A percentile compares a stretch with the other conserved stretches of the same genome.
These are phyloP conservation scores for Phytopythium delawarense DNA, from an alignment of 352 stramenopile genomes.

Conservation along the genomic window DNA sequence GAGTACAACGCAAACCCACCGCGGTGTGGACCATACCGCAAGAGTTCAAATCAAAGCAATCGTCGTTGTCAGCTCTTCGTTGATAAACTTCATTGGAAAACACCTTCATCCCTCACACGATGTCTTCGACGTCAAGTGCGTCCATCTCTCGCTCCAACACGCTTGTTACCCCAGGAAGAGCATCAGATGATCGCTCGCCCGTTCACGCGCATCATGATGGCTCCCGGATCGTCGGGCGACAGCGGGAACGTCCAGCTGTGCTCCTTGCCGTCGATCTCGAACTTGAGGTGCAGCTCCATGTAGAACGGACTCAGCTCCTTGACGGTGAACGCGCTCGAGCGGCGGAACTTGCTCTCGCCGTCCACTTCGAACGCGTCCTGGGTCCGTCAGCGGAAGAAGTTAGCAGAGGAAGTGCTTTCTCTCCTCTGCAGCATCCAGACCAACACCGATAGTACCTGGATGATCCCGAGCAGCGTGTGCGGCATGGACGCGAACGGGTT, in stretches of 20 bases:
- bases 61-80: too few relatives aligned
- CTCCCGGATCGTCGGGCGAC: constrained; percentile 1
- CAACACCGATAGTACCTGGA: neutral
- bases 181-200: constrained; percentile 1
- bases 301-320: neutral
- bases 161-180: neutral
- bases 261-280: neutral
- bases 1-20: too few relatives aligned
- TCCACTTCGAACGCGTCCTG: constrained; percentile 5
- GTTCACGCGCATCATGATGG: constrained; percentile 2
- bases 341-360: neutral
- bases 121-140: neutral
- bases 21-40: too few relatives aligned
- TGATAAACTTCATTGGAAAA: neutral
- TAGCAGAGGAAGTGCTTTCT: neutral
- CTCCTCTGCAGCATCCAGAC: too few relatives aligned
- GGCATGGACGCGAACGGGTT: constrained; percentile 6
- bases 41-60: too few relatives aligned
- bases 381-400: neutral
- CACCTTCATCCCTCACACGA: neutral
- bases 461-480: constrained; percentile 2
- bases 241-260: constrained; percentile 1
- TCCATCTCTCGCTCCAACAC: neutral
- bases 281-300: constrained; percentile 2
- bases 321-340: neutral